Percentiles rank a stretch among this genome's conserved stretches.
These are phyloP conservation scores for Sclerotinia nivalis DNA, from an alignment of 2,329 filamentous ascomycete species.

Conservation along the genomic window DNA sequence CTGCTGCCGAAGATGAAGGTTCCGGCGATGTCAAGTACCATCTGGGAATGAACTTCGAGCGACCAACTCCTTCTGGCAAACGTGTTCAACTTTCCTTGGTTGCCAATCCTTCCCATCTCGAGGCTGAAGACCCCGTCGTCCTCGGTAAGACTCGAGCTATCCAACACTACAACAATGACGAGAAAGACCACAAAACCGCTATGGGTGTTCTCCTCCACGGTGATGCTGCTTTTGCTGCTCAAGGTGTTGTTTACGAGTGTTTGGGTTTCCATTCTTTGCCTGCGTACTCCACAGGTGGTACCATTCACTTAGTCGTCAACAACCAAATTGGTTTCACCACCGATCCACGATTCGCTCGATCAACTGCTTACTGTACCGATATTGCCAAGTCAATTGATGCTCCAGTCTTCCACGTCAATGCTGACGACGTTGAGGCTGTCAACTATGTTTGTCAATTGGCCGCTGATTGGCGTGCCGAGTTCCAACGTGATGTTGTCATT, in stretches of 20 bases:
- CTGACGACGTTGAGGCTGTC: conserved; percentile 95
- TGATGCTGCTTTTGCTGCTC: conserved; percentile 93
- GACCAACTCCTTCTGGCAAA: conserved; percentile 95
- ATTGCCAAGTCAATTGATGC: conserved; percentile 99
- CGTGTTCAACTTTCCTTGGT: conserved; percentile 98
- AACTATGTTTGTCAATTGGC: conserved; percentile 98
- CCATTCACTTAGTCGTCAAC: conserved; percentile 96
- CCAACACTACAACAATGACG: conserved; percentile 98
- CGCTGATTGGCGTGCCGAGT: conserved; percentile 96
- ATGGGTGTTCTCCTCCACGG: conserved; percentile 97
- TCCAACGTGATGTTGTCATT: conserved; percentile 97
- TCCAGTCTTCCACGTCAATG: conserved; percentile 98
- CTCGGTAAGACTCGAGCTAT: conserved; percentile 97
- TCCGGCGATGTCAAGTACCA: conserved; percentile 99
- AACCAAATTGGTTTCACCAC: conserved; percentile 99
- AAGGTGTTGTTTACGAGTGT: conserved; percentile 97
- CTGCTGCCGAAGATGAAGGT: conserved; percentile 88
- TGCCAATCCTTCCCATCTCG: conserved; percentile 96
- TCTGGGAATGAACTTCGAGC: conserved; percentile 99
- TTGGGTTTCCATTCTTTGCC: conserved; percentile 96
- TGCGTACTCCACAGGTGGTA: conserved; percentile 95
- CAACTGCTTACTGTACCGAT: conserved; percentile 97
- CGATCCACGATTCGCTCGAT: conserved; percentile 94
- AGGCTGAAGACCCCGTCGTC: conserved; percentile 97
- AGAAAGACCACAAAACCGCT: conserved; percentile 81